These are phyloP conservation scores for Periconia digitata DNA, from an alignment of 2,329 filamentous ascomycete genomes.

Conservation along the genomic window DNA sequence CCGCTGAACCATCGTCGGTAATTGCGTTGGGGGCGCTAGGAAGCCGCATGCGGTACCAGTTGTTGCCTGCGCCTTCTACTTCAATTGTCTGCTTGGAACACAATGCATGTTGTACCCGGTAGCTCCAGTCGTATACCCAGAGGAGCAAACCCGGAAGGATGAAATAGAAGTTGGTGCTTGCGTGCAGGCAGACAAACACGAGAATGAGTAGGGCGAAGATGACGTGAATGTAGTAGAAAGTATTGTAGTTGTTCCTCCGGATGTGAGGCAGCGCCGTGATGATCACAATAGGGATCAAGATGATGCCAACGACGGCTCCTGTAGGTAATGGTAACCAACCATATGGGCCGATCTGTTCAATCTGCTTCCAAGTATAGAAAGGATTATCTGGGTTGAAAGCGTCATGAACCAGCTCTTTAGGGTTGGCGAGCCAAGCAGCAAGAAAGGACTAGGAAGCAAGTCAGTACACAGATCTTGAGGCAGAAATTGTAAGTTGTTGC, in stretches of 20 bases:
- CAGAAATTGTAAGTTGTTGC: neutral
- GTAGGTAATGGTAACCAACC: neutral
- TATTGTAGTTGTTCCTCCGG: neutral
- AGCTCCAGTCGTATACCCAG: neutral
- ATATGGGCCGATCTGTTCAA: neutral
- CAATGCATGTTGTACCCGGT: neutral
- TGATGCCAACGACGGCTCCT: neutral
- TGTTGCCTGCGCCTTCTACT: neutral
- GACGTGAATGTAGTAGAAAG: neutral
- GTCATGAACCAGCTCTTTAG: neutral
- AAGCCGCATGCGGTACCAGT: neutral
- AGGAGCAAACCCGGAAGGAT: neutral
- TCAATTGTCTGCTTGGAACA: neutral
- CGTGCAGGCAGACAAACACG: neutral
- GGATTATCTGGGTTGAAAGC: neutral
- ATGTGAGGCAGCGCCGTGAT: neutral
- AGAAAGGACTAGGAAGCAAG: no score
- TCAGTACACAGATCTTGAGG: no score
- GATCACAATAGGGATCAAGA: neutral
- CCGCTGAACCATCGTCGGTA: neutral
- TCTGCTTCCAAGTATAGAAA: neutral
- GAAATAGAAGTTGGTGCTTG: slow-evolving; percentile 1
- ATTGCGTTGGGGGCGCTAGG: neutral
- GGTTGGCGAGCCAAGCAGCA: no score
- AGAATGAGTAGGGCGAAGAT: neutral